Base-by-base conservation (phyloP, 345 rosid genomes). In the Populus pruinosa region DNA sequence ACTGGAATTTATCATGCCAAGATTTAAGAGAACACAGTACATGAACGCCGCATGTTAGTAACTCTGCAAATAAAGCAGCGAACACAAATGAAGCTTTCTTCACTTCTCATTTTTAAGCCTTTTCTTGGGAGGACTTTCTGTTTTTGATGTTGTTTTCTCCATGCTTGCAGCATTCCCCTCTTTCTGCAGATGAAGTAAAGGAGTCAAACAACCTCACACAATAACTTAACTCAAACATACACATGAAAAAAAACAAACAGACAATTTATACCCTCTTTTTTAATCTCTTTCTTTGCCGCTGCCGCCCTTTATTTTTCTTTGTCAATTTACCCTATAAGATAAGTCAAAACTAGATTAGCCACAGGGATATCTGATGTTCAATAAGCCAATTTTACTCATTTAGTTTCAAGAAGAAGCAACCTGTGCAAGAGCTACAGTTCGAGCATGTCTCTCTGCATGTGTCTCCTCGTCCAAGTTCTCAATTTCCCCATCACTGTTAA, bases 401-500 rank as follows among this genome's bases (percentile, higher is more conserved):
- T 71, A 61, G 55, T 49, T 67, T 29, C 55, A 38, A 72, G 62
- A 66, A 6, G 66, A 68, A 69, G 65, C 41, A 69, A 92, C 96
- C 90, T 86, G 77, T 12, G 82, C 83, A 68, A 80, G 74, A 67
- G 91, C 85, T 16, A 87, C 41, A 70, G 87, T 75, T 71, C 91
- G 85, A 68, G 90, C 84, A 78, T 88, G 75, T 87, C 82, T 72
- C 86, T 88, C 94, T 25, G 82, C 85, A 50, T 88, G 83, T 23
- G 89, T 88, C 81, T 90, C 94, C 77, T 86, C 92, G 76, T 90
- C 94, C 77, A 85, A 92, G 80, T 89, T 82, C 87, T 92, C 92
- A 56, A 88, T 85, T 79, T 90, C 91, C 76, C 94, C 94, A 80
- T 88, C 86, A 75, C 86, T 80, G 69, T 90, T 89, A 64, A 92